Evolutionary conservation across 2,329 filamentous ascomycete genomes (phyloP), one percentile per base, ranked within the genome.

Genomic region (Exophiala dermatitidis): DNA sequence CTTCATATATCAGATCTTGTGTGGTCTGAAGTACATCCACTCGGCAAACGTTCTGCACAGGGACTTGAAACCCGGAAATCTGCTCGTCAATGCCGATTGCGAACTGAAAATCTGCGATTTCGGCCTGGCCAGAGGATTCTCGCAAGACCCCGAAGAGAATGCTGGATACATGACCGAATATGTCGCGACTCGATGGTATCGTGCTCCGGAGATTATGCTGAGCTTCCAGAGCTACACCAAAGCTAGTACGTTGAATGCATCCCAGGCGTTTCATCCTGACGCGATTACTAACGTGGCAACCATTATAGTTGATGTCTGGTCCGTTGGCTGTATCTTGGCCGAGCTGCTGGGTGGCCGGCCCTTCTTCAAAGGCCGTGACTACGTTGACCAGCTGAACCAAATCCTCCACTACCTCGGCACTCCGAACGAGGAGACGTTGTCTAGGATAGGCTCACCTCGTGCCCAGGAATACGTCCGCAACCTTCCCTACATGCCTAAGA

Each of bases 191-290:
- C 82, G 93, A 75, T 98, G 93, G 93, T 98, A 98, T 72, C 86
- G 93, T 73, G 93, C 93, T 2, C 93, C 93, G 3, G 93, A 98
- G 72, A 98, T 98, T 65, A 98, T 98, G 93, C 77, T 98, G 71
- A 96, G 90, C 77, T 98, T 98, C 82, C 91, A 97, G 74, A 96
- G 90, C 76, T 98, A 98, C 73, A 98, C 93, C 66, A 98, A 98
- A 89, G 93, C 93, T 64, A 98, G 93, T 97, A 83, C 53, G 90
- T 91, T 31, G 5, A 10, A 33, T 33, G 38, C 26, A 37, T 29
- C 53, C 38, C 31, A 10, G 8, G 19, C 19, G 2, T 32, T n/a
- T 32, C 47, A 60, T 26, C 30, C 19, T n/a, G 38, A 45, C 38
- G 43, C 38, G 44, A 5, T 34, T 38, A 34, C 48, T 56, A 43